Evolutionary conservation across 768 basidiomycete genomes (phyloP).

Genomic region (Mycena indigotica): DNA sequence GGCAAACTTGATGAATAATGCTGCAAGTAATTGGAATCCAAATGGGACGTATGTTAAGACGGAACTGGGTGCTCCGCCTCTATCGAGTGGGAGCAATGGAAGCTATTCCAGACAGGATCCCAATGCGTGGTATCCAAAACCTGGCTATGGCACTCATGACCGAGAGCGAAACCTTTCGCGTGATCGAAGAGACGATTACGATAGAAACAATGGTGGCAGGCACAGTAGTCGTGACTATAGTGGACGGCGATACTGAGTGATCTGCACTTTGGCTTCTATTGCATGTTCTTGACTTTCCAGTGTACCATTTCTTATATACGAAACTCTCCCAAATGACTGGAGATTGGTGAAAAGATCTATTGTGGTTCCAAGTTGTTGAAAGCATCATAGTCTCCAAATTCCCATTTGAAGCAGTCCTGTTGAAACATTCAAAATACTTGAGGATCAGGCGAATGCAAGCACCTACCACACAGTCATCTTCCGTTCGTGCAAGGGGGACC

Average conservation of each 20-base stretch:
- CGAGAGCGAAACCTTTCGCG: background rate
- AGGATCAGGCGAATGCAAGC: slow-evolving; percentile 2
- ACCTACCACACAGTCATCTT: slow-evolving; percentile 63
- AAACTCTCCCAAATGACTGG: background rate
- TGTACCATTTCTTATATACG: background rate
- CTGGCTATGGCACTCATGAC: background rate
- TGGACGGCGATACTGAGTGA: background rate
- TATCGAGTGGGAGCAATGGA: background rate
- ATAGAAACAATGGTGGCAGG: background rate
- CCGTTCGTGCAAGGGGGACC: slow-evolving; percentile 63
- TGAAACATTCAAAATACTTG: background rate
- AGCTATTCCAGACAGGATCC: background rate
- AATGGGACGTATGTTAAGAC: background rate
- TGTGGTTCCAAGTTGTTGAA: background rate
- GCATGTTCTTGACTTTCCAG: background rate
- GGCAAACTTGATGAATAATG: background rate
- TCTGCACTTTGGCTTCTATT: background rate
- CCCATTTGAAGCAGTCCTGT: slow-evolving; percentile 83
- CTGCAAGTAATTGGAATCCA: background rate
- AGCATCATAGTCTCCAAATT: slow-evolving; percentile 53
- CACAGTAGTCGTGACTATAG: background rate
- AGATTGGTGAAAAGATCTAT: background rate
- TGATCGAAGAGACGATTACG: background rate
- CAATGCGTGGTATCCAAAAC: background rate
- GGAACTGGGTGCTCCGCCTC: background rate